Conservation (phyloP, 2,329 filamentous ascomycete genomes). For the Geosmithia flava region DNA sequence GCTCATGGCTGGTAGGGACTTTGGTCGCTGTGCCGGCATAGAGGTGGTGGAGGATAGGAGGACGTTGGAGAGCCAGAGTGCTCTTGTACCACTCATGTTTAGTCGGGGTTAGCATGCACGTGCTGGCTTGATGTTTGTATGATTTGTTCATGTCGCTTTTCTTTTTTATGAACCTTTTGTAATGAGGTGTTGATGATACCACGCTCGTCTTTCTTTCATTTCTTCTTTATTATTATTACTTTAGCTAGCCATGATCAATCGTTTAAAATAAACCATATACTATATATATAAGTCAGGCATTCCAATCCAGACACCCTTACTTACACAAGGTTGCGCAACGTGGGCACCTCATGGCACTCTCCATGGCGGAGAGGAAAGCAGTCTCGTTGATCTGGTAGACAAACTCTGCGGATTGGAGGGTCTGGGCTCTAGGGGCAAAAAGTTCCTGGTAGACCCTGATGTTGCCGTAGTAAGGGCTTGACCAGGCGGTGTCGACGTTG, state of each 20-base stretch:
- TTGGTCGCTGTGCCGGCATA: constrained; percentile 13
- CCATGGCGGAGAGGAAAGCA: not conserved
- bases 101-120: constrained; percentile 27
- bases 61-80: constrained; percentile 37
- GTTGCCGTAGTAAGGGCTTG: constrained; percentile 2
- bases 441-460: not conserved
- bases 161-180: not conserved
- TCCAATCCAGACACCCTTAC: not conserved
- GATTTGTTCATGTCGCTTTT: not conserved
- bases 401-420: not conserved
- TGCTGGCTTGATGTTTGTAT: not conserved
- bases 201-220: constrained; percentile 7
- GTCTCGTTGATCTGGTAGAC: not conserved
- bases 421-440: not conserved
- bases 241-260: not conserved
- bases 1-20: constrained; percentile 13
- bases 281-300: not conserved
- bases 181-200: constrained; percentile 10
- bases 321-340: not conserved
- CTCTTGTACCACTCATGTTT: constrained; percentile 49
- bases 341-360: not conserved
- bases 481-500: constrained; percentile 1
- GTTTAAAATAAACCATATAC: not conserved
- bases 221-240: constrained; percentile 4
- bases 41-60: constrained; percentile 28